Conservation (phyloP, 257 asterid species). For the Eustoma russellianum region DNA sequence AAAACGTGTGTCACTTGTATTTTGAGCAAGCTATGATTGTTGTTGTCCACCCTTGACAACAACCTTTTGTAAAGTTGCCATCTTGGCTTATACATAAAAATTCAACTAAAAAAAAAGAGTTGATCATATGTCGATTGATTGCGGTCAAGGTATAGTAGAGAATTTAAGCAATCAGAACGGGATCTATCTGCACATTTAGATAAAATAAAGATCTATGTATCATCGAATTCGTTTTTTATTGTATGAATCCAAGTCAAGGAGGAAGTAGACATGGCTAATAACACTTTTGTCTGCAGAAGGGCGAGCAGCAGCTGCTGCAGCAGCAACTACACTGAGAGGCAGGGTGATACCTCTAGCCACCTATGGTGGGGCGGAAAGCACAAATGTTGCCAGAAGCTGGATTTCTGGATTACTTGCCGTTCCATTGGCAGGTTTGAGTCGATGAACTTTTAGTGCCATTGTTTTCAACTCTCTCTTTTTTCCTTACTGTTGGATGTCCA, state of each 20-base stretch:
- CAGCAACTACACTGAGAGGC: slow-evolving; percentile 61
- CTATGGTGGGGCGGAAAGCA: slow-evolving; percentile 47
- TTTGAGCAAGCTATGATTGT: no score
- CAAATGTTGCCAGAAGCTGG: slow-evolving; percentile 59
- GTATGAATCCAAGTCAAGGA: no score
- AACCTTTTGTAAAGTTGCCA: no score
- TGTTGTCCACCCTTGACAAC: no score
- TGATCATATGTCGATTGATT: no score
- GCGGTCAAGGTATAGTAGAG: no score
- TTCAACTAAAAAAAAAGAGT: no score
- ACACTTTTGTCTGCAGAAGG: slow-evolving; percentile 41
- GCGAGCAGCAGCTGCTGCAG: slow-evolving; percentile 69
- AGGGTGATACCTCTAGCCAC: slow-evolving; percentile 50
- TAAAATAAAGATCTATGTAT: no score
- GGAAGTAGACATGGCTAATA: background rate
- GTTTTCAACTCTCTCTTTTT: background rate
- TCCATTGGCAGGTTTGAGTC: slow-evolving; percentile 81
- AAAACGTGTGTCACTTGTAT: no score
- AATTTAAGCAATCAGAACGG: no score
- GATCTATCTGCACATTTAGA: background rate
- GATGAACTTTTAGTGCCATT: background rate
- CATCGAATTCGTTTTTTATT: no score
- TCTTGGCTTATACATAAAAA: no score
- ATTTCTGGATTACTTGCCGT: slow-evolving; percentile 64
- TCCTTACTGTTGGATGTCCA: background rate